These are phyloP conservation scores for Knoxdaviesia capensis DNA, from an alignment of 2,329 filamentous ascomycete genomes.

Conservation along the genomic window DNA sequence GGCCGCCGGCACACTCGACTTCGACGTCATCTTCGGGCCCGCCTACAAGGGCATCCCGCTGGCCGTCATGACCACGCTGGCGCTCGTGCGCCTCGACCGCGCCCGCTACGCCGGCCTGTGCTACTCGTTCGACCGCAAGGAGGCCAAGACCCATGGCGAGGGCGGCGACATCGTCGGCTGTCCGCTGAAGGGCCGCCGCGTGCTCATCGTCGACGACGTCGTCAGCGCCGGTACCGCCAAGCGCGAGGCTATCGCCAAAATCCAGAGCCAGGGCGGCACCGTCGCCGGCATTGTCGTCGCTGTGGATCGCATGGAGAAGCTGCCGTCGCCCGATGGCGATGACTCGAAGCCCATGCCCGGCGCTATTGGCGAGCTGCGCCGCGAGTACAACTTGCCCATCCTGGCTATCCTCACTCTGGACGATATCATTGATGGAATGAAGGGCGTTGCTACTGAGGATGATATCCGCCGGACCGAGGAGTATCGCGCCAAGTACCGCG, in stretches of 20 bases:
- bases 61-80: constrained; percentile 55
- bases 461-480: constrained; percentile 50
- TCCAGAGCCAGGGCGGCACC: constrained; percentile 63
- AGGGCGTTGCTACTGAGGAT: constrained; percentile 36
- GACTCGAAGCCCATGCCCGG: constrained; percentile 52
- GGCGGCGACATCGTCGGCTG: constrained; percentile 85
- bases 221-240: constrained; percentile 92
- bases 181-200: constrained; percentile 60
- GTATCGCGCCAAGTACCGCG: constrained; percentile 48
- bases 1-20: constrained; percentile 22
- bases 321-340: constrained; percentile 42
- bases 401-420: constrained; percentile 66
- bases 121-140: constrained; percentile 91
- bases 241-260: constrained; percentile 78
- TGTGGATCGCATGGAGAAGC: constrained; percentile 71
- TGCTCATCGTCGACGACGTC: constrained; percentile 90
- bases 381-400: constrained; percentile 68
- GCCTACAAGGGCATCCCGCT: constrained; percentile 96
- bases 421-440: constrained; percentile 57
- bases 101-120: constrained; percentile 46
- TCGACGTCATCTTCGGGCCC: constrained; percentile 82
- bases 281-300: constrained; percentile 79
- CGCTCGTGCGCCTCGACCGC: constrained; percentile 50
- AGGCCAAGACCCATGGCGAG: constrained; percentile 90
- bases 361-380: constrained; percentile 69